Percentiles rank a stretch among this genome's conserved stretches.
Evolutionary conservation across 2,329 filamentous ascomycete genomes (phyloP).

Genomic region (Fusarium concolor): DNA sequence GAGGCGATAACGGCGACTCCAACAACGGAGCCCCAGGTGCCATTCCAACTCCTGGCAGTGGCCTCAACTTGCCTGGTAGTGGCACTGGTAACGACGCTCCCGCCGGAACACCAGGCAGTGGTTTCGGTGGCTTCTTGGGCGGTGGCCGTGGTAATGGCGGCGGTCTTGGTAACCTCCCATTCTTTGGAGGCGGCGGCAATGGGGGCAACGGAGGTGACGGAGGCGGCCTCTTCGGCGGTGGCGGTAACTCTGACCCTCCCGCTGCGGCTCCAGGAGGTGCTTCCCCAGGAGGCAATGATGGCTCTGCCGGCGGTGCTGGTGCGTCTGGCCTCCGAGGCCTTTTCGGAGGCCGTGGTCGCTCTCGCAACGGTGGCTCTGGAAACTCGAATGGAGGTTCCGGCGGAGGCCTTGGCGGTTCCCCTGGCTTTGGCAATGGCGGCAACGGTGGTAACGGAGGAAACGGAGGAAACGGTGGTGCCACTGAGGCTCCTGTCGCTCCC

Average conservation of each 20-base stretch:
- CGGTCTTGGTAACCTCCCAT: conserved; percentile 8
- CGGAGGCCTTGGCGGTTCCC: conserved; percentile 1
- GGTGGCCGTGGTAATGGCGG: not conserved
- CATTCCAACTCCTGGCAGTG: conserved; percentile 5
- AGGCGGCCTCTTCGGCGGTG: no score
- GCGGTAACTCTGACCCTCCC: conserved; percentile 1
- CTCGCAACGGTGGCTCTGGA: not conserved
- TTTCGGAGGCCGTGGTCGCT: not conserved
- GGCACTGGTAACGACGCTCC: not conserved
- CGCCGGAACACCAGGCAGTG: conserved; percentile 1
- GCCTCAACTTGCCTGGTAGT: not conserved
- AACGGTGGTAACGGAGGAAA: not conserved
- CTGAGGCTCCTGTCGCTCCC: conserved; percentile 17
- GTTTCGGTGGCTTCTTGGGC: not conserved
- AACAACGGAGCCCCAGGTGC: not conserved
- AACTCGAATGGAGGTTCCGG: not conserved
- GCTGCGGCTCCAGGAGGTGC: conserved; percentile 10
- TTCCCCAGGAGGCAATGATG: not conserved
- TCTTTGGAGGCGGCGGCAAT: conserved; percentile 9
- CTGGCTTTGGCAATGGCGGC: conserved; percentile 9
- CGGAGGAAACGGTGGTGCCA: conserved; percentile 5
- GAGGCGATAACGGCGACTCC: not conserved
- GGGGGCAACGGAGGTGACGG: not conserved
- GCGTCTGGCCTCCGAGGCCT: not conserved
- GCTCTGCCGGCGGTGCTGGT: not conserved